Evolutionary conservation across 306 rosid genomes (phyloP).

Genomic region (Vachellia pachyceras): DNA sequence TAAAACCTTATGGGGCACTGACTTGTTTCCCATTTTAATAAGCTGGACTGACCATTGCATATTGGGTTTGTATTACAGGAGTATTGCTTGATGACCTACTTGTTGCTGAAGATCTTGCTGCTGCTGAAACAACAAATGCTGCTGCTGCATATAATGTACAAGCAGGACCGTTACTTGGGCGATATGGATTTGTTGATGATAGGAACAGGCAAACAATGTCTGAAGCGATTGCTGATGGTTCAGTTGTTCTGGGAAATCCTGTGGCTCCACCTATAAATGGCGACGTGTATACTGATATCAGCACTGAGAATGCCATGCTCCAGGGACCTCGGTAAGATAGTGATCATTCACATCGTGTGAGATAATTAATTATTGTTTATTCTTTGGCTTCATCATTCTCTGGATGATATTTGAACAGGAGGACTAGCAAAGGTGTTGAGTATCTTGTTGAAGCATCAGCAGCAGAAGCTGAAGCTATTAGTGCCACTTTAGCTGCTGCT

Average conservation of each 20-base stretch:
- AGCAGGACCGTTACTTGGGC: slow-evolving; percentile 69
- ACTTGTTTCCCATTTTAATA: slow-evolving; percentile 19
- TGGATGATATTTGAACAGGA: slow-evolving; percentile 53
- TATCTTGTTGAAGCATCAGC: slow-evolving; percentile 98
- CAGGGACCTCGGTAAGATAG: slow-evolving; percentile 81
- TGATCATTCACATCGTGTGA: slow-evolving; percentile 25
- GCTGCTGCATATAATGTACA: slow-evolving; percentile 85
- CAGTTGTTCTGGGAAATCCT: slow-evolving; percentile 92
- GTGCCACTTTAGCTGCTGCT: slow-evolving; percentile 97
- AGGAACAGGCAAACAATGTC: slow-evolving; percentile 72
- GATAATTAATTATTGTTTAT: slow-evolving; percentile 19
- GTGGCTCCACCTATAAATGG: slow-evolving; percentile 99
- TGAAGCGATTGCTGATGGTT: slow-evolving; percentile 82
- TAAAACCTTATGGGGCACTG: slow-evolving; percentile 10
- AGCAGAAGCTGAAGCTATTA: slow-evolving; percentile 99
- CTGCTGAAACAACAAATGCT: slow-evolving; percentile 94
- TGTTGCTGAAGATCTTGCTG: slow-evolving; percentile 99
- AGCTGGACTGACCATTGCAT: slow-evolving; percentile 38
- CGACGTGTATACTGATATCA: slow-evolving; percentile 93
- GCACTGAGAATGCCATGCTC: slow-evolving; percentile 97
- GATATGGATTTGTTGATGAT: slow-evolving; percentile 80
- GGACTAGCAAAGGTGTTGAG: slow-evolving; percentile 91
- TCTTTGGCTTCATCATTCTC: slow-evolving; percentile 36
- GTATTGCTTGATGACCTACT: slow-evolving; percentile 95
- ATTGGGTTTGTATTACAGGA: slow-evolving; percentile 59